Percentiles rank a stretch among this genome's conserved stretches.
These are phyloP conservation scores for Rhizomucor pusillus DNA, from an alignment of 371 early-diverging fungal species.

Conservation along the genomic window DNA sequence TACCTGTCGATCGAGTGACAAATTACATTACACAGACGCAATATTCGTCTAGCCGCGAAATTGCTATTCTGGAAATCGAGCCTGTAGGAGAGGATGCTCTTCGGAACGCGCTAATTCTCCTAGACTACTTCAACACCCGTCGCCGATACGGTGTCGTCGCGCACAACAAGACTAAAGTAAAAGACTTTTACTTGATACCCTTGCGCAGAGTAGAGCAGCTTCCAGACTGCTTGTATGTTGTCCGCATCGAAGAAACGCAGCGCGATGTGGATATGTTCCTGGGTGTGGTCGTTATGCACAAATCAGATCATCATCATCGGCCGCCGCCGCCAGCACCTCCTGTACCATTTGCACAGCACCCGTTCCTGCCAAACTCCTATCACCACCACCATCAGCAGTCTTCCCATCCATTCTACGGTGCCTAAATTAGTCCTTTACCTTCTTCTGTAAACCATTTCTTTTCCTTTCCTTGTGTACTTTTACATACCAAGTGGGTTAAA, in stretches of 20 bases:
- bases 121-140: conserved; percentile 60
- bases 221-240: conserved; percentile 54
- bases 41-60: conserved; percentile 52
- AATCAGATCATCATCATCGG: conserved; percentile 14
- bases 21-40: conserved; percentile 58
- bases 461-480: no score
- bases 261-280: conserved; percentile 42
- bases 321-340: not conserved
- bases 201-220: conserved; percentile 46
- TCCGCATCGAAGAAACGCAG: conserved; percentile 36
- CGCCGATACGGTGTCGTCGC: conserved; percentile 70
- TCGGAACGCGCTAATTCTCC: conserved; percentile 40
- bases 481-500: no score
- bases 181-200: conserved; percentile 77
- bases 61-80: conserved; percentile 60
- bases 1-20: conserved; percentile 51
- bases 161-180: conserved; percentile 59
- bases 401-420: no score
- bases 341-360: no score
- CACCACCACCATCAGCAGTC: no score
- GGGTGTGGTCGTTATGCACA: conserved; percentile 54
- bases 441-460: no score
- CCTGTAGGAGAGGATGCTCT: conserved; percentile 10
- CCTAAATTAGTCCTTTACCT: no score
- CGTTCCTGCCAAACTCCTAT: no score